Evolutionary conservation across 2,329 filamentous ascomycete species (phyloP).

Genomic region (Penicillium occitanis): DNA sequence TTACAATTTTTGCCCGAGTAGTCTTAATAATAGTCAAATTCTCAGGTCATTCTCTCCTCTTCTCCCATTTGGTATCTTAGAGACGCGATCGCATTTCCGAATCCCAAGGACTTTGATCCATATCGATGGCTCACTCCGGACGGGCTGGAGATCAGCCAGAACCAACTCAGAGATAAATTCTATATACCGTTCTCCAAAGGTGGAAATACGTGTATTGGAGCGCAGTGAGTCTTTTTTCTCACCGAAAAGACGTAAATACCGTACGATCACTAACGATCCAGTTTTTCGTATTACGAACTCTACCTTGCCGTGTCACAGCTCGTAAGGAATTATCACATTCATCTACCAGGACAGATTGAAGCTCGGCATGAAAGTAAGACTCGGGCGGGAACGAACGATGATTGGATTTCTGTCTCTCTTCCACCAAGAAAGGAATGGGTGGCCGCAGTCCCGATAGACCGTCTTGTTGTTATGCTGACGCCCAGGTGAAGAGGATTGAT

Average conservation of each 20-base stretch:
- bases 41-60: not conserved
- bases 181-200: slow-evolving; percentile 15
- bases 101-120: not conserved
- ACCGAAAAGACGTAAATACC: too few species aligned
- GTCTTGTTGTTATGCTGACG: not conserved
- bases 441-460: slow-evolving; percentile 6
- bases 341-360: not conserved
- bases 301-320: not conserved
- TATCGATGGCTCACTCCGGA: slow-evolving; percentile 6
- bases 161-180: not conserved
- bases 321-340: not conserved
- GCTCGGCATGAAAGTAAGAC: not conserved
- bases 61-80: slow-evolving; percentile 9
- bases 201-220: slow-evolving; percentile 4
- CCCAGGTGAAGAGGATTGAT: not conserved
- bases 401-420: not conserved
- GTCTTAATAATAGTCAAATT: not conserved
- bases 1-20: not conserved
- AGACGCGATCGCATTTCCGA: slow-evolving; percentile 3
- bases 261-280: not conserved
- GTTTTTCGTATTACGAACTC: slow-evolving; percentile 12
- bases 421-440: slow-evolving; percentile 13
- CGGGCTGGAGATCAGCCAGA: not conserved
- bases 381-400: not conserved
- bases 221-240: not conserved